Conservation (phyloP, 2,329 filamentous ascomycete species). For the Colletotrichum sp. region DNA sequence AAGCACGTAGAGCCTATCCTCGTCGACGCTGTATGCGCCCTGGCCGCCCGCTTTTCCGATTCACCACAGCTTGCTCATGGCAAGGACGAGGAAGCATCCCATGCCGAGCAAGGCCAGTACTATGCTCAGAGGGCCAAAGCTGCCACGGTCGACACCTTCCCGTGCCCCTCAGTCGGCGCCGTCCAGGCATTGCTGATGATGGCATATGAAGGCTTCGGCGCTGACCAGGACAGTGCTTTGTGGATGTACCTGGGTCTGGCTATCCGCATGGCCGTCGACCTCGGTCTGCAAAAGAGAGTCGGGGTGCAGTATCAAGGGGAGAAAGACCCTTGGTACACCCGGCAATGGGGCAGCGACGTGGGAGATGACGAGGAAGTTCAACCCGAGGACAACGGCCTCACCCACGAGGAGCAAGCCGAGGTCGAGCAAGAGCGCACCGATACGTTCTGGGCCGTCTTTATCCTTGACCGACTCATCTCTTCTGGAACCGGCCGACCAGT, state of each 20-base stretch:
- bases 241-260: slow-evolving; percentile 95
- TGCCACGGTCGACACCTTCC: slow-evolving; percentile 82
- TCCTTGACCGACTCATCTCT: slow-evolving; percentile 86
- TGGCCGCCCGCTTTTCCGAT: slow-evolving; percentile 82
- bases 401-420: slow-evolving; percentile 61
- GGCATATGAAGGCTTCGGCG: slow-evolving; percentile 89
- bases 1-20: slow-evolving; percentile 84
- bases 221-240: slow-evolving; percentile 84
- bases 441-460: slow-evolving; percentile 90
- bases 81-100: slow-evolving; percentile 51
- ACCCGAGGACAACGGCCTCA: slow-evolving; percentile 45
- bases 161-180: slow-evolving; percentile 81
- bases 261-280: slow-evolving; percentile 81
- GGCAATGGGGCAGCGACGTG: slow-evolving; percentile 40
- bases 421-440: slow-evolving; percentile 84
- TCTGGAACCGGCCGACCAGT: slow-evolving; percentile 86
- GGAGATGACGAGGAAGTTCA: slow-evolving; percentile 35
- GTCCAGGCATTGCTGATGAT: slow-evolving; percentile 85
- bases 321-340: slow-evolving; percentile 54
- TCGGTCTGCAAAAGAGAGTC: slow-evolving; percentile 83
- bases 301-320: slow-evolving; percentile 69
- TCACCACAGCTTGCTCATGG: slow-evolving; percentile 54
- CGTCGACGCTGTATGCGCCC: slow-evolving; percentile 83
- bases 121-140: slow-evolving; percentile 85
- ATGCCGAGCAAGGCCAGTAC: slow-evolving; percentile 74